Evolutionary conservation across 768 basidiomycete species (phyloP).

Genomic region (Sporobolomyces phaffii): DNA sequence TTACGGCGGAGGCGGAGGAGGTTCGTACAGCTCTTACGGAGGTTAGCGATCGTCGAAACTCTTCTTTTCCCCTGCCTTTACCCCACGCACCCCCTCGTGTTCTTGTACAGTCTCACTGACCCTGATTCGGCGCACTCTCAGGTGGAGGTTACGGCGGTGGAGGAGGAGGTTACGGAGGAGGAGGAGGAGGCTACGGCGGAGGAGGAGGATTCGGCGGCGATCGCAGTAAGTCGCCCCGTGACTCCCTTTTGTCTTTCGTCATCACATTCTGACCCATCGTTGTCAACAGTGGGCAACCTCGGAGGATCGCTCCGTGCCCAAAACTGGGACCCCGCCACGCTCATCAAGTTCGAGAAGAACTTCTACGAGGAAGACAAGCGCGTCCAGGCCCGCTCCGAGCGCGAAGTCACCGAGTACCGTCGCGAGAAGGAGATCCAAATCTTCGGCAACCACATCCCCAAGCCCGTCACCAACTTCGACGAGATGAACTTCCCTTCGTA

Average conservation of each 20-base stretch:
- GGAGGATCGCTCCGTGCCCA: conserved; percentile 48
- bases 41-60: not conserved
- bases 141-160: conserved; percentile 33
- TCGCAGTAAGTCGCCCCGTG: conserved; percentile 45
- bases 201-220: conserved; percentile 58
- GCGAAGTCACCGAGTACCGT: conserved; percentile 83
- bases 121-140: not conserved
- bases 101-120: not conserved
- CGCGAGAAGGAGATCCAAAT: conserved; percentile 83
- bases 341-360: conserved; percentile 93
- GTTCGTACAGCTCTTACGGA: conserved; percentile 2
- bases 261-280: not conserved
- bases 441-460: conserved; percentile 78
- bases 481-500: conserved; percentile 96
- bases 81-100: not conserved
- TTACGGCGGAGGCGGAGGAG: conserved; percentile 1
- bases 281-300: conserved; percentile 25
- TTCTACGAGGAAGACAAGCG: conserved; percentile 86
- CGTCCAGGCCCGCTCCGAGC: conserved; percentile 67
- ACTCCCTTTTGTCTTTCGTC: not conserved
- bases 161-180: conserved; percentile 26
- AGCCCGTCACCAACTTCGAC: conserved; percentile 85
- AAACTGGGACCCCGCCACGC: conserved; percentile 70
- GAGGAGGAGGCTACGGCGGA: conserved; percentile 45
- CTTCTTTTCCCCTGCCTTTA: not conserved